Conservation (phyloP, 371 early-diverging fungal genomes). For the Circinella minor region DNA sequence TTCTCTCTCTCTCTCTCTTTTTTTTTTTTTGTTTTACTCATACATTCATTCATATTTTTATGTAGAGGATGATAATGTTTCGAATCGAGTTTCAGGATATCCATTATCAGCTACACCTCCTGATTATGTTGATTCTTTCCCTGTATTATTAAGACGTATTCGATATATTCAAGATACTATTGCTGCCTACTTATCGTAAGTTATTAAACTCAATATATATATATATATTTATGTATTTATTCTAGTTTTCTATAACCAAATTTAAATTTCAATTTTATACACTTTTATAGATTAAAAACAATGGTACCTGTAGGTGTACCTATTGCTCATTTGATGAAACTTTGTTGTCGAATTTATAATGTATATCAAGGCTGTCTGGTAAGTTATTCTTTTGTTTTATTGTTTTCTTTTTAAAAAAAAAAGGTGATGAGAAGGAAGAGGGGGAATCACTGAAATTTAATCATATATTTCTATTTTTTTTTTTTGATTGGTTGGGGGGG, state of each 20-base stretch:
- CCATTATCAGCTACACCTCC: slow-evolving; percentile 31
- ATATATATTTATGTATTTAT: too few species aligned
- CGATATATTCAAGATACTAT: slow-evolving; percentile 39
- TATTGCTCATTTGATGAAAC: slow-evolving; percentile 41
- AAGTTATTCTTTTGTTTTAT: slow-evolving; percentile 16
- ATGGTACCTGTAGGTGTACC: slow-evolving; percentile 46
- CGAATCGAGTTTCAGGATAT: slow-evolving; percentile 27
- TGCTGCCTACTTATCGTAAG: slow-evolving; percentile 44
- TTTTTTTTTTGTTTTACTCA: not conserved
- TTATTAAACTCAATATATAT: not conserved
- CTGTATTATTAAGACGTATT: slow-evolving; percentile 41
- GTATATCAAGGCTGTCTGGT: slow-evolving; percentile 51
- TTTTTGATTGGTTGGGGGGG: too few species aligned
- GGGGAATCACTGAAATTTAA: not conserved
- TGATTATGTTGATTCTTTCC: slow-evolving; percentile 49
- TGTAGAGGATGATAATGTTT: slow-evolving; percentile 27
- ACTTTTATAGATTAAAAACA: slow-evolving; percentile 33
- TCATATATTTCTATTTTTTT: not conserved
- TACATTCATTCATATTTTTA: not conserved
- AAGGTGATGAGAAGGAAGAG: too few species aligned
- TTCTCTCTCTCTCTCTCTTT: too few species aligned
- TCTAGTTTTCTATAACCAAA: not conserved
- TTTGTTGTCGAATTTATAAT: slow-evolving; percentile 53
- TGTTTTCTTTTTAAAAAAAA: not conserved
- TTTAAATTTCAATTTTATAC: not conserved